phyloP scores from a whole-genome alignment of 2,329 filamentous ascomycete genomes.

The Helotiales sp. region DNA sequence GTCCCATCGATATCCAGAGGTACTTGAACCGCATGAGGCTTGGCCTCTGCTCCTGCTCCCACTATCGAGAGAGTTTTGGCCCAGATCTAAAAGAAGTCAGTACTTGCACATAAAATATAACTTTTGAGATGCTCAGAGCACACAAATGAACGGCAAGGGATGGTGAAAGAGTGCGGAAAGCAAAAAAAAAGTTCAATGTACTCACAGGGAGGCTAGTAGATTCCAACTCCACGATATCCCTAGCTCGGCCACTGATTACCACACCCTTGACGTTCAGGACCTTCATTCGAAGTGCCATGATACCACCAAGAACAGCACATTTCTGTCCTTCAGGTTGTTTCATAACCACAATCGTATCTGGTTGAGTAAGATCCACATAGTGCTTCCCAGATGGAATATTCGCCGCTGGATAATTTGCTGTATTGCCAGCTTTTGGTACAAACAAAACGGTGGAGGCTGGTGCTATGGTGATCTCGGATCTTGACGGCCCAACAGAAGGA shows the following conservation, averaged over 20 bases:
- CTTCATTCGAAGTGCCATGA: constrained; percentile 74
- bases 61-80: constrained; percentile 61
- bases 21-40: constrained; percentile 58
- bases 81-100: constrained; percentile 53
- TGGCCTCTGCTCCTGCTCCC: constrained; percentile 60
- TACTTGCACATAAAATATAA: too few relatives aligned
- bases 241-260: constrained; percentile 70
- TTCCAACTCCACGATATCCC: constrained; percentile 67
- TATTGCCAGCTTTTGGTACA: constrained; percentile 58
- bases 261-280: constrained; percentile 62
- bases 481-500: constrained; percentile 31
- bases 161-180: background rate
- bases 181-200: background rate
- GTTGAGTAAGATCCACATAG: constrained; percentile 69
- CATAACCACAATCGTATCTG: constrained; percentile 67
- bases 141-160: too few relatives aligned
- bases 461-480: constrained; percentile 39
- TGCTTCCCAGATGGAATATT: constrained; percentile 66
- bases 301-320: constrained; percentile 77
- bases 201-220: constrained; percentile 61
- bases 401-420: constrained; percentile 29
- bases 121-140: too few relatives aligned
- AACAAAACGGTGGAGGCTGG: constrained; percentile 69
- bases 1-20: constrained; percentile 51
- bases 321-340: constrained; percentile 67